Percentiles rank a stretch among this genome's conserved stretches.
Evolutionary conservation across 2,329 filamentous ascomycete genomes (phyloP).

Genomic region (Talaromyces sp.): DNA sequence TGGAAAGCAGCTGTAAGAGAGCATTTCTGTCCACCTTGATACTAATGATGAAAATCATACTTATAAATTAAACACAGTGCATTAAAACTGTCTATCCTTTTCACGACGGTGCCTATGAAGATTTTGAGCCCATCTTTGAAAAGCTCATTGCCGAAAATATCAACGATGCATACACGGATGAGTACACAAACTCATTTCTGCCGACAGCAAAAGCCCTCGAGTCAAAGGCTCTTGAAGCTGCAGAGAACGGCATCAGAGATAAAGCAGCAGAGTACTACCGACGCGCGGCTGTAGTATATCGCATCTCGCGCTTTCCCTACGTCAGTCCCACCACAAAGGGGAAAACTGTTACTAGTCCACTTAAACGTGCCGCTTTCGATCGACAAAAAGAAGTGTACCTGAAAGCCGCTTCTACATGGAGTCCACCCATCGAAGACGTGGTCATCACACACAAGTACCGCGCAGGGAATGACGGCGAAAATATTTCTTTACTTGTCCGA

Average conservation of each 20-base stretch:
- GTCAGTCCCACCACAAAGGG: slow-evolving; percentile 24
- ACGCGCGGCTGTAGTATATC: slow-evolving; percentile 68
- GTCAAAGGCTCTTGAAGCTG: slow-evolving; percentile 50
- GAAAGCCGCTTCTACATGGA: slow-evolving; percentile 55
- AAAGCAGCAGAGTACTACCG: slow-evolving; percentile 62
- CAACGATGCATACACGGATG: slow-evolving; percentile 63
- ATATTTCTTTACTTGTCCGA: slow-evolving; percentile 64
- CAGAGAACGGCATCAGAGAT: slow-evolving; percentile 47
- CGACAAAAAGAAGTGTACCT: slow-evolving; percentile 62
- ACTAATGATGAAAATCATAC: background rate
- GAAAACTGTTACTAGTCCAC: slow-evolving; percentile 23
- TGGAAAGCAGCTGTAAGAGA: slow-evolving; percentile 63
- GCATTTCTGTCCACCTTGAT: background rate
- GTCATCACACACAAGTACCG: slow-evolving; percentile 57
- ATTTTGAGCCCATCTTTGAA: slow-evolving; percentile 68
- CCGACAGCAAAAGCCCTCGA: slow-evolving; percentile 59
- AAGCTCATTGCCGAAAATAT: slow-evolving; percentile 58
- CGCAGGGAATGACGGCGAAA: slow-evolving; percentile 49
- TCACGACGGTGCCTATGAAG: slow-evolving; percentile 65
- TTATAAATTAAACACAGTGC: slow-evolving; percentile 35
- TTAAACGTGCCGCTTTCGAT: slow-evolving; percentile 62
- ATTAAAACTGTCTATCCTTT: slow-evolving; percentile 67
- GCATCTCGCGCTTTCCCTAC: slow-evolving; percentile 67
- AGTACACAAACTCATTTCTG: slow-evolving; percentile 63
- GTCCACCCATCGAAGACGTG: slow-evolving; percentile 60